phyloP scores from a whole-genome alignment of 163 green algal species.

The Chloromonas sp. region DNA sequence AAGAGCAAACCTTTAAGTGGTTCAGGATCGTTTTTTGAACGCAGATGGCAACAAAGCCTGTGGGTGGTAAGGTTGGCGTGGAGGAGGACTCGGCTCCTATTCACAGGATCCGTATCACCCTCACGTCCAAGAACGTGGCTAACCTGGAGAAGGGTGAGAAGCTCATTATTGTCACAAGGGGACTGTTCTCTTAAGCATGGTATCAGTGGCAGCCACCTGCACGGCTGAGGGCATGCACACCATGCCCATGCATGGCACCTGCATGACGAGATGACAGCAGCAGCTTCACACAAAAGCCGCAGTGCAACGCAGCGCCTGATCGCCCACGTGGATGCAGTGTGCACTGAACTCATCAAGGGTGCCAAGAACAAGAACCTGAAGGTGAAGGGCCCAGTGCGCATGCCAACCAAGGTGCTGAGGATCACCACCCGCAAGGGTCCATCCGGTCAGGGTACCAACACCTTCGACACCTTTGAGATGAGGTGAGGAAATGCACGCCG shows the following conservation, averaged over 20 bases:
- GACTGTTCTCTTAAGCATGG: neutral
- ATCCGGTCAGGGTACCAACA: constrained; percentile 99
- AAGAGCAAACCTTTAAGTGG: constrained; percentile 18
- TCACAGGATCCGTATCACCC: constrained; percentile 98
- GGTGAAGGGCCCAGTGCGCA: constrained; percentile 96
- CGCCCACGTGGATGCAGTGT: constrained; percentile 62
- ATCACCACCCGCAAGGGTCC: constrained; percentile 98
- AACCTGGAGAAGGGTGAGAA: constrained; percentile 93
- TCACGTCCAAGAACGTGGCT: constrained; percentile 95
- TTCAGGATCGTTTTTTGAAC: neutral
- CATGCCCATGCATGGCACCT: neutral
- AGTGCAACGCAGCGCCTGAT: too few relatives aligned
- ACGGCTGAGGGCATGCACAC: neutral
- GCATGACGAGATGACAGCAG: too few relatives aligned
- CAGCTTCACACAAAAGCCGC: too few relatives aligned
- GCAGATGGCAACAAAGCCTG: constrained; percentile 72
- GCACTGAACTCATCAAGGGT: constrained; percentile 91
- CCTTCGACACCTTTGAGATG: constrained; percentile 92
- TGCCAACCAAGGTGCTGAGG: constrained; percentile 95
- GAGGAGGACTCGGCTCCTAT: constrained; percentile 75
- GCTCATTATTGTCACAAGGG: too few relatives aligned
- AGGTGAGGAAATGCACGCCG: constrained; percentile 37
- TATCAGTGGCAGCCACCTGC: too few relatives aligned
- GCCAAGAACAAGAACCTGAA: constrained; percentile 98
- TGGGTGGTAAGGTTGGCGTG: constrained; percentile 64